Conservation (phyloP, 2,329 filamentous ascomycete genomes). For the Talaromyces rugulosus region DNA sequence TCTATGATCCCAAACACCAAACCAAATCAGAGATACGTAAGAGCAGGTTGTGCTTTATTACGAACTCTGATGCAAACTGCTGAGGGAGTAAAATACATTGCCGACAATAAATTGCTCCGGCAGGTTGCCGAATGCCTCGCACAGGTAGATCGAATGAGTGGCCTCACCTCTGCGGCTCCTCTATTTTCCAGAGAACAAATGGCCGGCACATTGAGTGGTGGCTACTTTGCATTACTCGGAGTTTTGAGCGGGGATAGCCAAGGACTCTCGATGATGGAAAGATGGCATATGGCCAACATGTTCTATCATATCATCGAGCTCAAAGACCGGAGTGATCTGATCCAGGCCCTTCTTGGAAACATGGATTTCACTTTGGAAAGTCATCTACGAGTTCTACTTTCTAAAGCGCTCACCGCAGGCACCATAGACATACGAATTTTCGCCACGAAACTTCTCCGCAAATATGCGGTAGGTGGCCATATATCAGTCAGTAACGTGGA, state of each 20-base stretch:
- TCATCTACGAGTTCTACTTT: conserved; percentile 86
- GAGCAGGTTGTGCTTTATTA: conserved; percentile 82
- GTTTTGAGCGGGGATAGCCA: conserved; percentile 76
- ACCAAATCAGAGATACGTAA: conserved; percentile 89
- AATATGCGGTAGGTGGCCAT: conserved; percentile 66
- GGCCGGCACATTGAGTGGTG: conserved; percentile 79
- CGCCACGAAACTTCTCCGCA: conserved; percentile 78
- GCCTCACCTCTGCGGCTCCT: conserved; percentile 66
- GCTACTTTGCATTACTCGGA: conserved; percentile 91
- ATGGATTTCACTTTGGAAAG: conserved; percentile 89
- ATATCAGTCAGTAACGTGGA: conserved; percentile 64
- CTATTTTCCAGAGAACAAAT: conserved; percentile 85
- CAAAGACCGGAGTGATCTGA: conserved; percentile 83
- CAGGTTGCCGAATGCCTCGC: conserved; percentile 95
- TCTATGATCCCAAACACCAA: conserved; percentile 86
- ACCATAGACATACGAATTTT: conserved; percentile 89
- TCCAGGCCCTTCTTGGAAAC: conserved; percentile 80
- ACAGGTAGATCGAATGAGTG: conserved; percentile 82
- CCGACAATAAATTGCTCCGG: conserved; percentile 86
- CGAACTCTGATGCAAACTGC: conserved; percentile 78
- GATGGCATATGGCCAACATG: conserved; percentile 99
- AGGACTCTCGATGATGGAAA: conserved; percentile 83
- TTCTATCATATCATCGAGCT: conserved; percentile 97
- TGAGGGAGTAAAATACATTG: conserved; percentile 79
- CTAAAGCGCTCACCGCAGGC: conserved; percentile 87